Percentiles rank a stretch among this genome's conserved stretches.
Conservation (phyloP, 768 basidiomycete species). For the Amanita phalloides region DNA sequence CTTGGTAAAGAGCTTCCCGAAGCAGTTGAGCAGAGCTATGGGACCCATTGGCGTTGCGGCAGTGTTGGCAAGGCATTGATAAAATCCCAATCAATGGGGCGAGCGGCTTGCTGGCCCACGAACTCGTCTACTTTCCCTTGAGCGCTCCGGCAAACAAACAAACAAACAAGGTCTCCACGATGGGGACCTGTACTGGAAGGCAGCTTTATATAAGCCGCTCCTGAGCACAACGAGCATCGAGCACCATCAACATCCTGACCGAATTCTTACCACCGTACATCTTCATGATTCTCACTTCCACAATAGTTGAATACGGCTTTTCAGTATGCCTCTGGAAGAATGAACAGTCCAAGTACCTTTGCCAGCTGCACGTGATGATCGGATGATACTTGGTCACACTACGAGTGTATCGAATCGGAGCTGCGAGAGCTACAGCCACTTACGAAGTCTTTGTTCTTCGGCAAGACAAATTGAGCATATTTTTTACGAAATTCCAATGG, state of each 20-base stretch:
- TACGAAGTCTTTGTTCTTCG: slow-evolving; percentile 12
- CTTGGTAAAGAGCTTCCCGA: too few species aligned
- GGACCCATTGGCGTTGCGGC: too few species aligned
- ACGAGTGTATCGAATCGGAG: not conserved
- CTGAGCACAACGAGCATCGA: not conserved
- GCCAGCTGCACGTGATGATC: not conserved
- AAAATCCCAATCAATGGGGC: too few species aligned
- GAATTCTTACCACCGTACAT: not conserved
- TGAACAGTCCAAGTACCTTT: not conserved
- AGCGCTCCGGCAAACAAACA: too few species aligned
- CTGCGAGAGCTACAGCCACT: not conserved
- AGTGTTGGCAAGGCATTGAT: too few species aligned
- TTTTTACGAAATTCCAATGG: slow-evolving; percentile 16
- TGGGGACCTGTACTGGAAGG: too few species aligned
- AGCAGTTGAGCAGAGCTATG: too few species aligned
- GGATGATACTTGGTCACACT: too few species aligned
- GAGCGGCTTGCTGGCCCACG: too few species aligned
- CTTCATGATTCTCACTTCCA: not conserved
- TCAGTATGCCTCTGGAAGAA: slow-evolving; percentile 1
- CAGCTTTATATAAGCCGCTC: not conserved
- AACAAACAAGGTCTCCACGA: too few species aligned
- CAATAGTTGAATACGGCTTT: not conserved
- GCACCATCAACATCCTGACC: not conserved
- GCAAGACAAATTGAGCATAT: slow-evolving; percentile 25
- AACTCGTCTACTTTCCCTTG: too few species aligned